A percentile compares a stretch with the other conserved stretches of the same genome.
phyloP scores from a whole-genome alignment of 768 basidiomycete genomes.

The Porpolomopsis calyptriformis region DNA sequence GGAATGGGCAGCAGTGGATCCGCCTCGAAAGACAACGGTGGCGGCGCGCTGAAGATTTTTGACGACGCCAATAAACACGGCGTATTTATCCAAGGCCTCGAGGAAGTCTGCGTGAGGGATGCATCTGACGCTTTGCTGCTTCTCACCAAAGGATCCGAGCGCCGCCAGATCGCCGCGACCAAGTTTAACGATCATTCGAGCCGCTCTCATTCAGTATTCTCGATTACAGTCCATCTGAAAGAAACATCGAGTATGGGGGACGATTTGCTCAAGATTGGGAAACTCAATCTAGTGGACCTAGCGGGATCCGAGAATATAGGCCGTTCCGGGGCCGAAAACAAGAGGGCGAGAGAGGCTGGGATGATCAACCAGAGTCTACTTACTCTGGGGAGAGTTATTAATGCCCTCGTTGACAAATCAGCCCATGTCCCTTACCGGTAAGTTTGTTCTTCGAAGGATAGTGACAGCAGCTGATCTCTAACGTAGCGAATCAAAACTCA shows the following conservation, averaged over 20 bases:
- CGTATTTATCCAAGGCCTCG: slow-evolving; percentile 89
- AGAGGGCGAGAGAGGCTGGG: slow-evolving; percentile 90
- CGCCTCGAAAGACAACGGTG: slow-evolving; percentile 32
- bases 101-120: slow-evolving; percentile 78
- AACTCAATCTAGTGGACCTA: slow-evolving; percentile 93
- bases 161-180: slow-evolving; percentile 88
- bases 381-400: slow-evolving; percentile 95
- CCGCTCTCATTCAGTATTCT: slow-evolving; percentile 96
- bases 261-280: slow-evolving; percentile 86
- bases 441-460: slow-evolving; percentile 12
- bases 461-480: slow-evolving; percentile 1
- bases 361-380: slow-evolving; percentile 98
- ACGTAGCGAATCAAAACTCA: slow-evolving; percentile 87
- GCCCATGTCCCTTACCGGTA: slow-evolving; percentile 92
- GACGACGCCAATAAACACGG: slow-evolving; percentile 85
- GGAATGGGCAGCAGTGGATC: slow-evolving; percentile 38
- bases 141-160: slow-evolving; percentile 79
- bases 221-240: slow-evolving; percentile 89
- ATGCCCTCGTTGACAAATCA: slow-evolving; percentile 85
- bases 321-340: slow-evolving; percentile 89
- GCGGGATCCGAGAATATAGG: slow-evolving; percentile 98
- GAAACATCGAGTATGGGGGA: slow-evolving; percentile 70
- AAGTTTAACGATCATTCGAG: slow-evolving; percentile 98
- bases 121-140: slow-evolving; percentile 74
- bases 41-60: slow-evolving; percentile 72